Evolutionary conservation across 2,329 filamentous ascomycete genomes (phyloP).

Genomic region (Fusarium poae): DNA sequence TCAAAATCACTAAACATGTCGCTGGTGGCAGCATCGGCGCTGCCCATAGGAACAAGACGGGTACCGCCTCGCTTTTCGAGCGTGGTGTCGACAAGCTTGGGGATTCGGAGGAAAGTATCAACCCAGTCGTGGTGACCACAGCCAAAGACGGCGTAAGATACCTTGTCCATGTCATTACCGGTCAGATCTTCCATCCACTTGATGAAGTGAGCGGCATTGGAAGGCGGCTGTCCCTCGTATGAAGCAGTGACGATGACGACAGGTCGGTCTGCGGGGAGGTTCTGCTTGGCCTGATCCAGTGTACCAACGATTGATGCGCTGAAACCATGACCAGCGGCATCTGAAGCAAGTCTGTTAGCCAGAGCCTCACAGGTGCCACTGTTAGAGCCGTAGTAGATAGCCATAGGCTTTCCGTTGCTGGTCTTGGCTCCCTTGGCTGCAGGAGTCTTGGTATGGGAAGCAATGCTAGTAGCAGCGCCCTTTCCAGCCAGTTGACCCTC

Average conservation of each 20-base stretch:
- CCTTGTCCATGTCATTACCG: conserved; percentile 64
- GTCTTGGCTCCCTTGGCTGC: conserved; percentile 6
- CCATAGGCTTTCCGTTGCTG: conserved; percentile 60
- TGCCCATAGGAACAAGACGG: conserved; percentile 61
- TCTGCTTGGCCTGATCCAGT: conserved; percentile 72
- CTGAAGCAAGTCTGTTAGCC: conserved; percentile 71
- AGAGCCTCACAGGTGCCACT: conserved; percentile 80
- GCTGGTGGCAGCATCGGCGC: conserved; percentile 70
- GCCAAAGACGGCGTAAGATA: conserved; percentile 77
- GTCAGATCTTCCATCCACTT: conserved; percentile 69
- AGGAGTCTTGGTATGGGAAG: conserved; percentile 15
- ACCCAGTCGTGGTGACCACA: conserved; percentile 71
- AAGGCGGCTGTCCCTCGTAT: conserved; percentile 80
- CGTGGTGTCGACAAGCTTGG: conserved; percentile 70
- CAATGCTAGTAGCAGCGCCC: conserved; percentile 12
- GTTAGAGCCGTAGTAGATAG: conserved; percentile 81
- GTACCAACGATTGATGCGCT: conserved; percentile 64
- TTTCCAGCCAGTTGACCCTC: conserved; percentile 58
- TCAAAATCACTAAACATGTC: conserved; percentile 78
- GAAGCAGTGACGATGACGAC: conserved; percentile 76
- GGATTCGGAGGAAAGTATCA: conserved; percentile 75
- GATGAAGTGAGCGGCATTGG: conserved; percentile 78
- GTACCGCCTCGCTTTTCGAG: conserved; percentile 57
- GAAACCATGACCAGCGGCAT: conserved; percentile 72
- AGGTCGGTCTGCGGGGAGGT: conserved; percentile 70